A percentile compares a stretch with the other conserved stretches of the same genome.
These are phyloP conservation scores for Paraconiothyrium sp. DNA, from an alignment of 2,329 filamentous ascomycete species.

Conservation along the genomic window DNA sequence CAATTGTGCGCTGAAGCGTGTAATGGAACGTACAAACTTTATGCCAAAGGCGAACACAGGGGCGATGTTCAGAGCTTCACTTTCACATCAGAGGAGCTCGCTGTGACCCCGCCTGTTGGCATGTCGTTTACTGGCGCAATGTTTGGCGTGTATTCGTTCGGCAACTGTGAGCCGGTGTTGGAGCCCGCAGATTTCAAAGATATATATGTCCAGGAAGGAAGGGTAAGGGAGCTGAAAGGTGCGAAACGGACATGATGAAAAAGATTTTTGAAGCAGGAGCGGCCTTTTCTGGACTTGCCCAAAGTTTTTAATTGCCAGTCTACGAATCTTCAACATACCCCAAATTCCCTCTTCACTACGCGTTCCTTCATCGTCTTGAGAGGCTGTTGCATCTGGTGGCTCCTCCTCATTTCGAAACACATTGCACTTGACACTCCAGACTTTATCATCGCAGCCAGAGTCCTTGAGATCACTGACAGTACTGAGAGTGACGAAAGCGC, in stretches of 20 bases:
- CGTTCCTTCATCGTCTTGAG: too few species aligned
- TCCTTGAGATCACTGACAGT: neutral
- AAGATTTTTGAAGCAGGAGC: neutral
- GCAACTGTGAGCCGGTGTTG: constrained; percentile 52
- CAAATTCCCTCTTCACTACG: too few species aligned
- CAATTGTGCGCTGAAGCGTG: constrained; percentile 11
- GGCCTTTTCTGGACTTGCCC: neutral
- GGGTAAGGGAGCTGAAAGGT: neutral
- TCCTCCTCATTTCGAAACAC: neutral
- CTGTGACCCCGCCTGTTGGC: constrained; percentile 50
- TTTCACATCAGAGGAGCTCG: constrained; percentile 46
- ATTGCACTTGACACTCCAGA: neutral
- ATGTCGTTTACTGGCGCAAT: constrained; percentile 57
- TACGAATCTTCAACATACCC: too few species aligned
- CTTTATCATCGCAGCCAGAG: neutral
- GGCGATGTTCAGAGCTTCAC: constrained; percentile 22
- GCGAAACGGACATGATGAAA: constrained; percentile 2
- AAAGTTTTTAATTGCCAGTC: too few species aligned
- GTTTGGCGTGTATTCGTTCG: constrained; percentile 58
- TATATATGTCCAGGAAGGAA: neutral
- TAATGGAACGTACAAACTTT: constrained; percentile 18
- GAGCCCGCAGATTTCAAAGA: constrained; percentile 53
- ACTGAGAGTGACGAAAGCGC: neutral
- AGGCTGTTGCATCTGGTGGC: too few species aligned
- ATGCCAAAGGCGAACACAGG: constrained; percentile 24